Conservation (phyloP, 2,329 filamentous ascomycete species). For the Aspergillus alliaceus region DNA sequence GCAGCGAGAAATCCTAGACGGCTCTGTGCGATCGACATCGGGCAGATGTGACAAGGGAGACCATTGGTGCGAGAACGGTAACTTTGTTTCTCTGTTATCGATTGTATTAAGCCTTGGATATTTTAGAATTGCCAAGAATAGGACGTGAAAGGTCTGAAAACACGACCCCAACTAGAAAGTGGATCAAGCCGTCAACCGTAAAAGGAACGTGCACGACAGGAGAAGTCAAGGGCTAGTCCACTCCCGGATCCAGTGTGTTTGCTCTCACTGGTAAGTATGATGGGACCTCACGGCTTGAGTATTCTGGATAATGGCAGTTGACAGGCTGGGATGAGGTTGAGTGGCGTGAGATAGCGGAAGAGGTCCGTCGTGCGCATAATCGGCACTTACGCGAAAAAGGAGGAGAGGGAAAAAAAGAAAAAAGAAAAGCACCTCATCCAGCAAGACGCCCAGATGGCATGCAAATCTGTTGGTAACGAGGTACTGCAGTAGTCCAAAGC, state of each 20-base stretch:
- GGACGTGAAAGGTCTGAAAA: background rate
- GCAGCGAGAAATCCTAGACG: slow-evolving; percentile 22
- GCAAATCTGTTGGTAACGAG: background rate
- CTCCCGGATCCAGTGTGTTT: slow-evolving; percentile 3
- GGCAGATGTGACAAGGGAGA: slow-evolving; percentile 16
- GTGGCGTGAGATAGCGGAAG: slow-evolving; percentile 23
- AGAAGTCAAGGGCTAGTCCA: slow-evolving; percentile 6
- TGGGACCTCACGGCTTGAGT: background rate
- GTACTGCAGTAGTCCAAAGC: slow-evolving; percentile 6
- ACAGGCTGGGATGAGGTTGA: slow-evolving; percentile 21
- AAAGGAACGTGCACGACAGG: slow-evolving; percentile 7
- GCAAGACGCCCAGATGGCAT: slow-evolving; percentile 5
- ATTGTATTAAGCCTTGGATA: slow-evolving; percentile 4
- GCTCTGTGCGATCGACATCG: slow-evolving; percentile 26
- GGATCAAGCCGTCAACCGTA: slow-evolving; percentile 2
- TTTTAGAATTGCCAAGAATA: slow-evolving; percentile 3
- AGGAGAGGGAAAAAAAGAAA: too few relatives aligned
- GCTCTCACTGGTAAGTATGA: slow-evolving; percentile 7
- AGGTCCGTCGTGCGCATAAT: slow-evolving; percentile 12
- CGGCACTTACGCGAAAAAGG: slow-evolving; percentile 11
- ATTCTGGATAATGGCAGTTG: slow-evolving; percentile 13
- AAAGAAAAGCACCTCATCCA: background rate
- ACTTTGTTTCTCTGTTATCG: slow-evolving; percentile 19
- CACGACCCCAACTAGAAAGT: background rate
- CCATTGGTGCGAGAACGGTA: slow-evolving; percentile 27